Evolutionary conservation across 495 filamentous ascomycete genomes (phyloP).

Genomic region (Zalerion maritima): DNA sequence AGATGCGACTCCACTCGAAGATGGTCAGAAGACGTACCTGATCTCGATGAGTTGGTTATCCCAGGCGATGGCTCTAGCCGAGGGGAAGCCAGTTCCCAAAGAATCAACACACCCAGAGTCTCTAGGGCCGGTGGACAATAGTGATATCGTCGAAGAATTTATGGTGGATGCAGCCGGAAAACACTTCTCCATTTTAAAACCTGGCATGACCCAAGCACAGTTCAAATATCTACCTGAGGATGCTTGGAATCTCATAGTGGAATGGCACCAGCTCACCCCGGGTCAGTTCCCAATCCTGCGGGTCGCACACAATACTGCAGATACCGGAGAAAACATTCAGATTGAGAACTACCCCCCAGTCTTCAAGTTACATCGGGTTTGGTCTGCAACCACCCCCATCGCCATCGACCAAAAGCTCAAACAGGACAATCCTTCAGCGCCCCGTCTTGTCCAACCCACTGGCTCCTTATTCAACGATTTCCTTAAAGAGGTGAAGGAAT

Average conservation of each 20-base stretch:
- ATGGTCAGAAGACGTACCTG: constrained; percentile 62
- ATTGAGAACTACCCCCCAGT: constrained; percentile 78
- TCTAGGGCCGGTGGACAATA: constrained; percentile 79
- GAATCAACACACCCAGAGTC: constrained; percentile 44
- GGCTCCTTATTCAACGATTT: constrained; percentile 55
- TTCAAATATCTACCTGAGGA: constrained; percentile 64
- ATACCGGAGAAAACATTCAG: constrained; percentile 46
- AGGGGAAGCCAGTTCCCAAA: constrained; percentile 40
- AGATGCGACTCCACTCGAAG: constrained; percentile 35
- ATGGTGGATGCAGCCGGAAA: constrained; percentile 25
- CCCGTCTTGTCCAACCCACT: constrained; percentile 53
- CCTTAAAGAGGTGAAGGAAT: constrained; percentile 53
- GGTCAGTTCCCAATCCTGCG: constrained; percentile 62
- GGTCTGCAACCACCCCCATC: constrained; percentile 34
- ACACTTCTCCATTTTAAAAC: constrained; percentile 61
- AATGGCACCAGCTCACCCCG: constrained; percentile 65
- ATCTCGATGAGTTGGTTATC: constrained; percentile 69
- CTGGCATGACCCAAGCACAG: constrained; percentile 51
- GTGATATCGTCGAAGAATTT: constrained; percentile 44
- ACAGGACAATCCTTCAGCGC: constrained; percentile 36
- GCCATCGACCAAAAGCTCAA: constrained; percentile 45
- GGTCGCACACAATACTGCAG: constrained; percentile 55
- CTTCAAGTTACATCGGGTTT: constrained; percentile 72
- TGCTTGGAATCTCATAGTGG: constrained; percentile 67
- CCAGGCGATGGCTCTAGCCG: constrained; percentile 53